Evolutionary conservation across 306 rosid genomes (phyloP), one percentile per base, ranked within the genome.

Genomic region (Inga leiocalycina): DNA sequence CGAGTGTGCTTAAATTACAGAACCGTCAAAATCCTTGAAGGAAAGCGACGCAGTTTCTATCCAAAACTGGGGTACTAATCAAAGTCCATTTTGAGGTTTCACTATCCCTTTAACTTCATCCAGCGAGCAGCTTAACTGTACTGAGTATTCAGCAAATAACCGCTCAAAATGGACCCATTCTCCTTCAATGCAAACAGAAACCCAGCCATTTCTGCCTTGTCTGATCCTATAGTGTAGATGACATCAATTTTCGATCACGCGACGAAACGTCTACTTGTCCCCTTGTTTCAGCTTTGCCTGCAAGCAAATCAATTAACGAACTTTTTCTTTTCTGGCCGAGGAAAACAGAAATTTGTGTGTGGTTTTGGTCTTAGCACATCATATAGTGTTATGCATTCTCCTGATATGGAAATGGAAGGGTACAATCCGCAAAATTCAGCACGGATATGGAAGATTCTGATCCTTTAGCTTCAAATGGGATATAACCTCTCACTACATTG

Each of bases 201-300:
- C 71, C 49, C 11, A 39, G 16, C 64, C 62, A 70, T 52, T 76
- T 82, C 75, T 82, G 62, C 62, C 44, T 22, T 24, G 67, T 54
- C 64, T 46, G 81, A 59, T 84, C 78, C 75, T 87, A 87, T 52
- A 43, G n/a, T 46, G 85, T 43, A 54, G 82, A 17, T 22, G 80
- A 69, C 9, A 76, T 79, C 87, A 85, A 77, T 77, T 88, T 91
- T 86, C 77, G 76, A 79, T 82, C 80, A 46, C 79, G 84, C 6
- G 92, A 86, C 6, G 87, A 71, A 76, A 67, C 83, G 75, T 81
- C 89, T 3, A 62, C 81, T 82, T 86, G 90, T 14, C 86, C 37
- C 82, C 83, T 86, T 52, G 89, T 76, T 45, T 37, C 82, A 48
- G 86, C 77, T 85, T 86, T 94, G 11, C 91, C 97, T 93, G 93